Evolutionary conservation across 179 eudicot species (phyloP).

Genomic region (Beta macrorhiza): DNA sequence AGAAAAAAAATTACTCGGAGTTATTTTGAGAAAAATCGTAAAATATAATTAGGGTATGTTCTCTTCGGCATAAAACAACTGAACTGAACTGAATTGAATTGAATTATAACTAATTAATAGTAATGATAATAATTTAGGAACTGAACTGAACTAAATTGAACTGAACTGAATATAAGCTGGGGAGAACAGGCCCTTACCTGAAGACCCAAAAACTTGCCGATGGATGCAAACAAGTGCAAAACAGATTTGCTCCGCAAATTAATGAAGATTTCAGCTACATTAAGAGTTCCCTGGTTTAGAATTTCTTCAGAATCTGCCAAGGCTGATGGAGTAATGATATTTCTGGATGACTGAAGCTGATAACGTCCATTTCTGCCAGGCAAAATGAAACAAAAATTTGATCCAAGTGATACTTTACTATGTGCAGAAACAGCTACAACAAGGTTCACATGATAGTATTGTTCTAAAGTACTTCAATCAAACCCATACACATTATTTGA

Average conservation of each 20-base stretch:
- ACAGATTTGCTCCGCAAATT: constrained; percentile 81
- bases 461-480: not conserved
- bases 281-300: constrained; percentile 74
- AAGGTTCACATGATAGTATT: not conserved
- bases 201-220: constrained; percentile 88
- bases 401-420: not conserved
- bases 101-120: no score
- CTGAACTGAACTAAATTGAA: no score
- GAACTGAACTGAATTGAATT: no score
- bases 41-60: no score
- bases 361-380: constrained; percentile 74
- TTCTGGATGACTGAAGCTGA: constrained; percentile 76
- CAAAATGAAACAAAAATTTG: not conserved
- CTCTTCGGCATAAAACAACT: no score
- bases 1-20: no score
- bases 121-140: no score
- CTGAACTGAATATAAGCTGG: no score
- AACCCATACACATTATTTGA: not conserved
- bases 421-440: not conserved
- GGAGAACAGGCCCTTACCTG: constrained; percentile 45
- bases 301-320: constrained; percentile 80
- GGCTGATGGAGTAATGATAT: constrained; percentile 54
- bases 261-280: constrained; percentile 70
- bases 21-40: no score
- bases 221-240: constrained; percentile 83